Evolutionary conservation across 768 basidiomycete genomes (phyloP), one percentile per base, ranked within the genome.

Genomic region (Nidula microcarpa): DNA sequence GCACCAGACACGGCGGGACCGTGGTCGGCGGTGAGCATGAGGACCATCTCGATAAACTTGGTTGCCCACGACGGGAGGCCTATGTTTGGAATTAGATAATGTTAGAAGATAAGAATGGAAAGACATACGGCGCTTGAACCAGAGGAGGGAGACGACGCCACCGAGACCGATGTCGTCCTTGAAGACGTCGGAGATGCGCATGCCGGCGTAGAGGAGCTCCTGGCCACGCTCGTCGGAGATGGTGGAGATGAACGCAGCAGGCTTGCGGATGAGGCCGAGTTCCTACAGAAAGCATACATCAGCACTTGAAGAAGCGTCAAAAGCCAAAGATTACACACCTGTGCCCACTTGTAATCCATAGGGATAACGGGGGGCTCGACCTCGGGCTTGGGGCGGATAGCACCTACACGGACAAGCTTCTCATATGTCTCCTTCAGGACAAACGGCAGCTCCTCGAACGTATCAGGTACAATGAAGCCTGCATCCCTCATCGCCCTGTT

Each of bases 331-430:
- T 17, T 14, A 55, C 62, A 16, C 37, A 70, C 71, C 75, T 95
- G 92, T 35, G 95, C 95, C 96, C 96, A 98, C 80, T 98, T 98
- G 86, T 98, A 99, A 75, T 99, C 96, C 93, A 98, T 98, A n/a
- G 96, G 96, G 67, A 98, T 98, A 53, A 90, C 86, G 8, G 96
- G 96, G 4, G 95, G 94, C 18, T 94, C 91, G 51, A 85, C 76
- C 77, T 99, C 96, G 36, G 72, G 62, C 76, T 85, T 77, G 58
- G 84, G 86, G 35, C 75, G 69, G 69, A 99, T 82, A 33, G 72
- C 64, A 34, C 94, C 93, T 45, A 62, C 69, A 55, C 69, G 65
- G 53, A 98, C 88, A 59, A 99, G 89, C 51, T 67, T 72, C 54
- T 95, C 82, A 74, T 96, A 98, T 6, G 92, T 89, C 66, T 86